These are phyloP conservation scores for Fomitopsis betulina DNA, from an alignment of 1,284 basidiomycete species.

Conservation along the genomic window DNA sequence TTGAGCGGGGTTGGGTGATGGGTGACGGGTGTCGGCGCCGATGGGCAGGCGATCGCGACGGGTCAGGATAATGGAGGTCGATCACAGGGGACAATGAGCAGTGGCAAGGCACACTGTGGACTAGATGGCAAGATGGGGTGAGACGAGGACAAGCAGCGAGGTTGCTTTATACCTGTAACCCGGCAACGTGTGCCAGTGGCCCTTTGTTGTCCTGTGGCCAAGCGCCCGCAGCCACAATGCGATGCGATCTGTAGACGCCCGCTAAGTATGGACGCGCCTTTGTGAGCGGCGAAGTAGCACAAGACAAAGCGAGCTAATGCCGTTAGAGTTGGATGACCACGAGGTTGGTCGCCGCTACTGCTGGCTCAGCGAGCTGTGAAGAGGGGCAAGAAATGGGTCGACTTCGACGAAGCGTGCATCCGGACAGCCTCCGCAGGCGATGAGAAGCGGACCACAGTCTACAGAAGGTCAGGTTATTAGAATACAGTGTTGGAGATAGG, in stretches of 20 bases:
- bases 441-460: too few species aligned
- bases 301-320: background rate
- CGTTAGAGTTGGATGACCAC: background rate
- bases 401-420: background rate
- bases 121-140: background rate
- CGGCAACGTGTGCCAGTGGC: background rate
- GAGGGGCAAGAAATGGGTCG: background rate
- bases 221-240: background rate
- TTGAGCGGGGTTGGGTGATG: background rate
- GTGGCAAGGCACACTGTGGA: background rate
- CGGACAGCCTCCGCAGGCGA: too few species aligned
- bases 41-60: background rate
- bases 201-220: slow-evolving; percentile 1
- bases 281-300: background rate
- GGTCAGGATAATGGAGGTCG: background rate
- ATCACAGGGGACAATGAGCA: background rate
- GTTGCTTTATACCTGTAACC: background rate
- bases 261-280: background rate
- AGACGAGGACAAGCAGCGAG: background rate
- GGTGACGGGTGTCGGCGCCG: background rate
- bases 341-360: background rate
- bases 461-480: too few species aligned
- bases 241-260: background rate
- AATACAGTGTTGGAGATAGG: too few species aligned
- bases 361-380: background rate